Percentiles rank a stretch among this genome's conserved stretches.
These are phyloP conservation scores for Pichia gijzeniarum DNA, from an alignment of 805 yeast species.

Conservation along the genomic window DNA sequence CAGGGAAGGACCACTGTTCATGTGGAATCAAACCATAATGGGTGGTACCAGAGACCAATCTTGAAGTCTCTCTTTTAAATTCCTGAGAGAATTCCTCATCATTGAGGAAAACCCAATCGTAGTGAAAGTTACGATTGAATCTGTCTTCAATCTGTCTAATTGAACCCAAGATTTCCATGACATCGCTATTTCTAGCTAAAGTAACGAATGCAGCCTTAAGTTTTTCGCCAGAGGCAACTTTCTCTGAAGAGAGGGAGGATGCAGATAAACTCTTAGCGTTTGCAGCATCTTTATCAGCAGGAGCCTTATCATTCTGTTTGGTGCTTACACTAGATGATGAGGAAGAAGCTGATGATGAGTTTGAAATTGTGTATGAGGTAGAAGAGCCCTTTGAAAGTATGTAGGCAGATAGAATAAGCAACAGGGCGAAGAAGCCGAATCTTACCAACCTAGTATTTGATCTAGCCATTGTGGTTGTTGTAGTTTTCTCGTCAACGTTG, in stretches of 20 bases:
- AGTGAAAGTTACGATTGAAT: constrained; percentile 71
- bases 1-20: constrained; percentile 85
- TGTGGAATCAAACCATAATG: constrained; percentile 75
- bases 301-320: neutral
- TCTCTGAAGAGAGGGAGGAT: neutral
- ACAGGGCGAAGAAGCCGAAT: constrained; percentile 41
- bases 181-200: constrained; percentile 70
- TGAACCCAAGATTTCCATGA: constrained; percentile 54
- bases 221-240: constrained; percentile 26
- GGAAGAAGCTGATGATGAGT: constrained; percentile 3
- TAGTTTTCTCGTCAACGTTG: too few relatives aligned
- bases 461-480: constrained; percentile 39
- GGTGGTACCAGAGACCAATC: constrained; percentile 69
- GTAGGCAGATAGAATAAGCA: constrained; percentile 41
- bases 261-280: neutral
- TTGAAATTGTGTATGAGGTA: constrained; percentile 21
- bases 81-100: constrained; percentile 81
- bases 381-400: constrained; percentile 43
- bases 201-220: constrained; percentile 78
- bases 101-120: constrained; percentile 94
- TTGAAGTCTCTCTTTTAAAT: constrained; percentile 60
- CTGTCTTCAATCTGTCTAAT: constrained; percentile 82
- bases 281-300: constrained; percentile 9
- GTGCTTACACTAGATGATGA: neutral
- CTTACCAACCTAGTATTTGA: constrained; percentile 43